Conservation (phyloP, 106 monocot species). For the Phalaenopsis aphrodite region DNA sequence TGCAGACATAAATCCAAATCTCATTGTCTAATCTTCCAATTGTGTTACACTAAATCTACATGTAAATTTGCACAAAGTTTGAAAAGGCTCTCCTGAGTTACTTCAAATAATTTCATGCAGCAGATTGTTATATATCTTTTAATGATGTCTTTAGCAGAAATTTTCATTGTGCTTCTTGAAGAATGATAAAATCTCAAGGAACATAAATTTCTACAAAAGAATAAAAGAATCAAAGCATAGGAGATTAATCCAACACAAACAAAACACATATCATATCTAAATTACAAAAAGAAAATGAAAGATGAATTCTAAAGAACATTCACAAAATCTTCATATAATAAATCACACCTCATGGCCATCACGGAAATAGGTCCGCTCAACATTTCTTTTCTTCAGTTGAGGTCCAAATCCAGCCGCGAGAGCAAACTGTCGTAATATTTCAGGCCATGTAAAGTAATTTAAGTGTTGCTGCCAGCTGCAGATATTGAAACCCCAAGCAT, state of each 20-base stretch:
- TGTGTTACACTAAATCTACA: no score
- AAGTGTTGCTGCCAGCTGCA: conserved; percentile 83
- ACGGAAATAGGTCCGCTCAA: conserved; percentile 36
- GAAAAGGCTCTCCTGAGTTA: no score
- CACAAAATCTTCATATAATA: not conserved
- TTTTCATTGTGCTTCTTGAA: no score
- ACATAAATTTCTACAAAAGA: no score
- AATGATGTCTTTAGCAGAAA: no score
- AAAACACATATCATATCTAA: not conserved
- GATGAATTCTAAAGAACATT: not conserved
- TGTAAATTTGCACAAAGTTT: no score
- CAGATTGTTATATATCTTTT: no score
- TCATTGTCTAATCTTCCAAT: no score
- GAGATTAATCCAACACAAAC: not conserved
- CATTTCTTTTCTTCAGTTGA: conserved; percentile 63
- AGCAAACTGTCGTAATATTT: conserved; percentile 89
- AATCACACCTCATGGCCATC: conserved; percentile 82
- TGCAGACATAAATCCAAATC: not conserved
- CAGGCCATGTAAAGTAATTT: conserved; percentile 86
- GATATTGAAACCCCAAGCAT: conserved; percentile 95
- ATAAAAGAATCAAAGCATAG: not conserved
- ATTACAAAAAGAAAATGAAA: not conserved
- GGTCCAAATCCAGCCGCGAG: conserved; percentile 90
- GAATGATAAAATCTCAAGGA: no score
- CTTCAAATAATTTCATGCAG: no score